phyloP scores from a whole-genome alignment of 805 yeast genomes.

The Lachancea kluyveri region DNA sequence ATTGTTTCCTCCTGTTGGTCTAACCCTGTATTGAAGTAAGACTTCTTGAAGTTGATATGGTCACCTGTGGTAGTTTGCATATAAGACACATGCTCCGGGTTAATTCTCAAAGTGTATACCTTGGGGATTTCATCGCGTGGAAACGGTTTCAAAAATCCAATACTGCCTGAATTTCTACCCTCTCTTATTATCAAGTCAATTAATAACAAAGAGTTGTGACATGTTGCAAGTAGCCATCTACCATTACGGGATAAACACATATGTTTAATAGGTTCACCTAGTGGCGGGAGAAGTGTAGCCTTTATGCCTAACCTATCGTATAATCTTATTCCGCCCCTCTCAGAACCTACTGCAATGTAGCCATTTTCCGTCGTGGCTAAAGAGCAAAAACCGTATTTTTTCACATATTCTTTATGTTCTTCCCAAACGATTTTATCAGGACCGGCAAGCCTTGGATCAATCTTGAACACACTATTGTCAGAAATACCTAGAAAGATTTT shows the following conservation, averaged over 20 bases:
- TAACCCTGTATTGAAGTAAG: conserved; percentile 71
- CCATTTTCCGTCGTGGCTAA: conserved; percentile 71
- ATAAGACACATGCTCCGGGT: conserved; percentile 66
- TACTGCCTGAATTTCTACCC: conserved; percentile 51
- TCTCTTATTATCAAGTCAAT: conserved; percentile 59
- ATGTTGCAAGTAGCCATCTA: conserved; percentile 74
- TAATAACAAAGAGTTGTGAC: conserved; percentile 62
- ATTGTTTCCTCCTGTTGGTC: conserved; percentile 61
- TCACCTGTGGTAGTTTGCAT: conserved; percentile 45
- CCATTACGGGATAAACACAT: conserved; percentile 76
- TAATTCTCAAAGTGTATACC: conserved; percentile 59
- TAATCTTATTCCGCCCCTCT: conserved; percentile 68
- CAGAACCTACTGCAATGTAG: conserved; percentile 67
- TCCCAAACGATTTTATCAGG: conserved; percentile 54
- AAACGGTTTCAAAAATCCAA: conserved; percentile 63
- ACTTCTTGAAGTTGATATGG: conserved; percentile 58
- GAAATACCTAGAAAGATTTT: conserved; percentile 70
- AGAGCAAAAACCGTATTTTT: conserved; percentile 50
- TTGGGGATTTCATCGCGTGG: conserved; percentile 59
- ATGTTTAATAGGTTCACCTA: conserved; percentile 69
- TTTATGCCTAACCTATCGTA: conserved; percentile 66
- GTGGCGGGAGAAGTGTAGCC: conserved; percentile 75
- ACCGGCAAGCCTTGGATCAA: conserved; percentile 68
- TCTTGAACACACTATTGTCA: conserved; percentile 55
- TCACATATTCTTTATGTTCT: conserved; percentile 47